A percentile compares a stretch with the other conserved stretches of the same genome.
Evolutionary conservation across 2,329 filamentous ascomycete genomes (phyloP).

Genomic region (Microascus cirrosus): DNA sequence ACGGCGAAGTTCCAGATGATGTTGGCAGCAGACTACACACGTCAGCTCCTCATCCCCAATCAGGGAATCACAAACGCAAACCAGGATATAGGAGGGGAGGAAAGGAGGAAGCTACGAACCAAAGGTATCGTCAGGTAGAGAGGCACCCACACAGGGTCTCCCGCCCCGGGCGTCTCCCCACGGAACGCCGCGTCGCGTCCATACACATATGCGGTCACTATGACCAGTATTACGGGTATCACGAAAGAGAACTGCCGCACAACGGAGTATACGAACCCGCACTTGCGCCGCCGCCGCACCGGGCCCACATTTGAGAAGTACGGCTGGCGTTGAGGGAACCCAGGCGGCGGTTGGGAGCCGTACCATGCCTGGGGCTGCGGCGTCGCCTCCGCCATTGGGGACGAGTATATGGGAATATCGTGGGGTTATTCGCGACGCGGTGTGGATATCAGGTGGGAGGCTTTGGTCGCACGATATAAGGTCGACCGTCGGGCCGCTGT

Average conservation of each 20-base stretch:
- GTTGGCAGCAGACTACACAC: not conserved
- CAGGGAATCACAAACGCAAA: too few relatives aligned
- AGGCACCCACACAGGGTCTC: not conserved
- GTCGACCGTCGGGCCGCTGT: too few relatives aligned
- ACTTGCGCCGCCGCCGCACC: not conserved
- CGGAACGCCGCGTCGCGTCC: not conserved
- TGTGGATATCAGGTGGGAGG: too few relatives aligned
- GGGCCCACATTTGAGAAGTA: not conserved
- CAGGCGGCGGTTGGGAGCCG: not conserved
- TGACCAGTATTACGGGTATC: constrained; percentile 1
- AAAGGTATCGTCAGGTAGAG: constrained; percentile 1
- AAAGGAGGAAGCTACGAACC: not conserved
- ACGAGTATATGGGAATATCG: too few relatives aligned
- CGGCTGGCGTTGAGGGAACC: not conserved
- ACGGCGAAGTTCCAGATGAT: not conserved
- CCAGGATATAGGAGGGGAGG: too few relatives aligned
- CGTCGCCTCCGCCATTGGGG: not conserved
- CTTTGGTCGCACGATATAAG: too few relatives aligned
- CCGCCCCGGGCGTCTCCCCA: not conserved
- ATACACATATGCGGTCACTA: not conserved
- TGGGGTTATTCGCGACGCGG: too few relatives aligned
- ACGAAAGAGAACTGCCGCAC: constrained; percentile 1
- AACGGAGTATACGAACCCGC: not conserved
- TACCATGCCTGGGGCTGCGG: not conserved
- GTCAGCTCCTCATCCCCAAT: not conserved